Evolutionary conservation across 139 green algal species (phyloP).

Genomic region (Picochlorum sp.): DNA sequence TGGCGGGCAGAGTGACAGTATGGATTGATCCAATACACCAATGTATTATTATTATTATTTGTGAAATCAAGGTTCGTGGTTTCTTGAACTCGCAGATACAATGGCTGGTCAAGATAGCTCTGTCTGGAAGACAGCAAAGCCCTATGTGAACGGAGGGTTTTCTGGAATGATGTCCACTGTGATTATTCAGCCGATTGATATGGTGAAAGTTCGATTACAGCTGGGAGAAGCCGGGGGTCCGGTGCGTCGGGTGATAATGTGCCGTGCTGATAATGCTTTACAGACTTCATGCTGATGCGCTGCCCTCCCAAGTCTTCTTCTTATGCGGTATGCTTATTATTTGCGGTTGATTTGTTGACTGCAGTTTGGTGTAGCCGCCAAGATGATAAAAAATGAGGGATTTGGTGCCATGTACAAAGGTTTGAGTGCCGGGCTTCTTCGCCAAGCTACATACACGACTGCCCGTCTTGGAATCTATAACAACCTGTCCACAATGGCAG

Average conservation of each 20-base stretch:
- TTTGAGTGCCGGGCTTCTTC: conserved; percentile 86
- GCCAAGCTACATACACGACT: conserved; percentile 98
- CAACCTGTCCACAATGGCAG: conserved; percentile 43
- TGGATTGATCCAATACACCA: no score
- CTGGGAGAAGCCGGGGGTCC: conserved; percentile 79
- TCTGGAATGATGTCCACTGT: conserved; percentile 74
- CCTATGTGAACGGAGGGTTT: conserved; percentile 92
- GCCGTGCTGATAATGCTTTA: not conserved
- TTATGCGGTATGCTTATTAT: not conserved
- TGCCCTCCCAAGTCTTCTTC: not conserved
- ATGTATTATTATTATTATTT: no score
- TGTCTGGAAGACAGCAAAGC: conserved; percentile 82
- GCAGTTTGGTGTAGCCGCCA: conserved; percentile 53
- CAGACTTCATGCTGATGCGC: not conserved
- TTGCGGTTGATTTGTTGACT: not conserved
- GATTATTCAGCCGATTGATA: conserved; percentile 87
- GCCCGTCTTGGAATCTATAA: conserved; percentile 90
- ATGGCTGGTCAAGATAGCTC: conserved; percentile 25
- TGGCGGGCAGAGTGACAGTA: no score
- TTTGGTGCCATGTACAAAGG: conserved; percentile 85
- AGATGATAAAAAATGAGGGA: conserved; percentile 55
- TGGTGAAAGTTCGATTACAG: conserved; percentile 96
- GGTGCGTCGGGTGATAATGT: conserved; percentile 41
- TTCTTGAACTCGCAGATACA: no score
- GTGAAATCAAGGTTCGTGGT: no score